Evolutionary conservation across 2,329 filamentous ascomycete species (phyloP), one percentile per base, ranked within the genome.

Genomic region (Tolypocladium nubicola): DNA sequence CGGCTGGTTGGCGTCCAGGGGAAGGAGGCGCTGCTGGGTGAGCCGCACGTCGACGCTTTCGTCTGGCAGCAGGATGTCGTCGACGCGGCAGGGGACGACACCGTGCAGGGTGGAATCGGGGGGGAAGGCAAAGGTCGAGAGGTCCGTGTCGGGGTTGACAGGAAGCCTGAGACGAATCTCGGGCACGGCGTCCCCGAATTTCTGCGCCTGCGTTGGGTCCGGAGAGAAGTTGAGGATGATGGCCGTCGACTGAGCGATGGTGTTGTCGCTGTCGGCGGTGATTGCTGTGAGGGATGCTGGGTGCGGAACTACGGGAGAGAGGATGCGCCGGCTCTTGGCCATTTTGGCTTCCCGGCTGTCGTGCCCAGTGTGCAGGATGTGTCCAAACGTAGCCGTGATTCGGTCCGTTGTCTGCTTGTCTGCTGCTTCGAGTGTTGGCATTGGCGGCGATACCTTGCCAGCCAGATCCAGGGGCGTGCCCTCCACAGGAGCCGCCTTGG

Each of bases 41-140:
- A 82, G 59, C 45, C 79, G 78, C 41, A 79, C 65, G 61, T 84
- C 81, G 53, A 83, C 75, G 53, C 68, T 70, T 38, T 74, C 68
- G 0, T 63, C 57, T 1, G 80, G 80, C 4, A 80, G 69, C 40
- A 81, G 65, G 4, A 79, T 64, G 61, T 83, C 79, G 54, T 70
- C 61, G 61, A 67, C 21, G 66, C 64, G 53, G 65, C 65, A 58
- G 0, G 64, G 59, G 7, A 65, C 57, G 47, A 75, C 60, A 49
- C 71, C 66, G 41, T 65, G 61, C 13, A 75, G 67, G 14, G 65
- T 68, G 0, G 70, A 65, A 9, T 70, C 66, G 19, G 56, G 57
- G 1, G 63, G 71, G 5, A 73, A 57, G 2, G 62, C 52, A 35
- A 71, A 68, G 52, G 63, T 58, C 35, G 62, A 55, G 2, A 71